Conservation (phyloP, 331 rosid species). For the Malus hybrid region DNA sequence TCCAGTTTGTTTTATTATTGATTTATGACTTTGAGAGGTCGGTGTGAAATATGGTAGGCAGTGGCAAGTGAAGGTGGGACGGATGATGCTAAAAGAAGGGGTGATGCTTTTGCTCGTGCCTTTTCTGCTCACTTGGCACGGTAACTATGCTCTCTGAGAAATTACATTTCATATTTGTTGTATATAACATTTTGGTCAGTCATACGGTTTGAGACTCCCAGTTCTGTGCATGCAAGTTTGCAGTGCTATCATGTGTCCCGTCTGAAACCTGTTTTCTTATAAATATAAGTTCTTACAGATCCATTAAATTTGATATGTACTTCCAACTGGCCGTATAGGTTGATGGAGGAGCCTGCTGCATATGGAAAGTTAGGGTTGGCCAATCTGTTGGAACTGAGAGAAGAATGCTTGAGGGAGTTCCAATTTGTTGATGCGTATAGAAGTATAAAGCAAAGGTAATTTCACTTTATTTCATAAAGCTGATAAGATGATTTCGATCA, state of each 20-base stretch:
- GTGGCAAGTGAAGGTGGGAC: conserved; percentile 99
- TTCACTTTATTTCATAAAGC: not conserved
- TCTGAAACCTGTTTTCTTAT: not conserved
- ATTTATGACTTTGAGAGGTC: conserved; percentile 19
- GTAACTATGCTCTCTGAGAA: conserved; percentile 28
- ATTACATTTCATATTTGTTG: not conserved
- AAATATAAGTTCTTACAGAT: not conserved
- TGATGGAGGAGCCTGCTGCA: conserved; percentile 94
- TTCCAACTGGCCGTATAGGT: conserved; percentile 35
- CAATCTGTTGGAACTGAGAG: conserved; percentile 81
- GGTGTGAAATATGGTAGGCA: conserved; percentile 50
- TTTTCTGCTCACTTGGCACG: conserved; percentile 94
- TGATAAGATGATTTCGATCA: not conserved
- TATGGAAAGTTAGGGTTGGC: conserved; percentile 90
- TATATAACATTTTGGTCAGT: not conserved
- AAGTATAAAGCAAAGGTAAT: conserved; percentile 85
- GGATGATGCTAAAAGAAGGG: conserved; percentile 97
- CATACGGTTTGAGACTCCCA: not conserved
- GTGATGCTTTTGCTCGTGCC: conserved; percentile 95
- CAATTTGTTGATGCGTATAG: conserved; percentile 79
- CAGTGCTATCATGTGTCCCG: not conserved
- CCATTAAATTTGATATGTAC: not conserved
- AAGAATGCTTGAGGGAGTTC: conserved; percentile 94
- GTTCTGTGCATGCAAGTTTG: not conserved
- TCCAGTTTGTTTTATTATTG: not conserved